Percentiles rank a stretch among this genome's conserved stretches.
Evolutionary conservation across 2,329 filamentous ascomycete genomes (phyloP).

Genomic region (Fusarium hainanense): DNA sequence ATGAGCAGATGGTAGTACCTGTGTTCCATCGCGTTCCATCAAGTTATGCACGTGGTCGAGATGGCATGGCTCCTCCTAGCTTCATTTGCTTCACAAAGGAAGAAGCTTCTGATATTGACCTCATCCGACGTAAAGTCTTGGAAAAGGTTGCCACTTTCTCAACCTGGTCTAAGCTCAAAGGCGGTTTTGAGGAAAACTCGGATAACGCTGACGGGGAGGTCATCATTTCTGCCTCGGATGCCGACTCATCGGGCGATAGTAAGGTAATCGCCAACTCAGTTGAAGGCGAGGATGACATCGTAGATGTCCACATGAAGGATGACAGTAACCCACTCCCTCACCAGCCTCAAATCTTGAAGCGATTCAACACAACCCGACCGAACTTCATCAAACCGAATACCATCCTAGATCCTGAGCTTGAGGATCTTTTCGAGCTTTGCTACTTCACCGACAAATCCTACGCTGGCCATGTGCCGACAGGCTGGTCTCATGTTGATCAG

Average conservation of each 20-base stretch:
- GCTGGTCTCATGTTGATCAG: slow-evolving; percentile 72
- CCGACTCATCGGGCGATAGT: slow-evolving; percentile 73
- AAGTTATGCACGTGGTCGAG: slow-evolving; percentile 47
- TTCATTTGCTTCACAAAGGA: slow-evolving; percentile 81
- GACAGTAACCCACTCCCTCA: slow-evolving; percentile 51
- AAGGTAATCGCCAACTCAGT: slow-evolving; percentile 82
- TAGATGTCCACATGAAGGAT: slow-evolving; percentile 89
- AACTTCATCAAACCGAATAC: slow-evolving; percentile 63
- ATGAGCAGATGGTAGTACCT: slow-evolving; percentile 76
- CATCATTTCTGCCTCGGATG: slow-evolving; percentile 71
- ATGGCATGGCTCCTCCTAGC: slow-evolving; percentile 62
- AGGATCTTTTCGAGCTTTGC: slow-evolving; percentile 81
- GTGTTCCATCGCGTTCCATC: slow-evolving; percentile 70
- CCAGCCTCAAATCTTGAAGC: slow-evolving; percentile 52
- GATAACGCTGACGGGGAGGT: slow-evolving; percentile 74
- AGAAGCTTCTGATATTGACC: slow-evolving; percentile 74
- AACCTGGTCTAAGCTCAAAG: slow-evolving; percentile 71
- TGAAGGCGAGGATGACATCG: slow-evolving; percentile 88
- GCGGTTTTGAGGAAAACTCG: slow-evolving; percentile 59
- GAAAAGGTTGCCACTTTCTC: slow-evolving; percentile 81
- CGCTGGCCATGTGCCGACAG: slow-evolving; percentile 73
- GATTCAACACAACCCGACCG: slow-evolving; percentile 63
- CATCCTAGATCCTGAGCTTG: slow-evolving; percentile 72
- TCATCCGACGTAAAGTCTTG: slow-evolving; percentile 83
- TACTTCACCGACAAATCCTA: slow-evolving; percentile 65